These are phyloP conservation scores for Taxillus chinensis DNA, from an alignment of 164 flowering plant genomes.

Conservation along the genomic window DNA sequence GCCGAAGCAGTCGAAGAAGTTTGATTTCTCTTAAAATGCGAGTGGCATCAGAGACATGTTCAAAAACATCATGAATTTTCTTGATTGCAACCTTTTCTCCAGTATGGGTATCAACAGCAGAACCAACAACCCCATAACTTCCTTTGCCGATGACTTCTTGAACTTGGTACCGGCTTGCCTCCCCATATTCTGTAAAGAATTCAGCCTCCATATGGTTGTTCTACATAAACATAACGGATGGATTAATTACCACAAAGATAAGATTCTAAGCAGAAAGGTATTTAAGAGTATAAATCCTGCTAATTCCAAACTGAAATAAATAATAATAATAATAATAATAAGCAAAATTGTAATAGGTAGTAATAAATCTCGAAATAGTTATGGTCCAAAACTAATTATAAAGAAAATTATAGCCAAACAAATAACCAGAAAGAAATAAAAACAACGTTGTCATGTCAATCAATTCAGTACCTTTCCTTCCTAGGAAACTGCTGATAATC, in stretches of 20 bases:
- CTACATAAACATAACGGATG: conserved; percentile 17
- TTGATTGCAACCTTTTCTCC: conserved; percentile 78
- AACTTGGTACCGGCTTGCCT: conserved; percentile 54
- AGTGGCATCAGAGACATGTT: conserved; percentile 83
- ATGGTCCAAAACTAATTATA: no score
- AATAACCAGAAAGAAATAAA: no score
- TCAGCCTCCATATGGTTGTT: conserved; percentile 32
- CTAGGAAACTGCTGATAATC: no score
- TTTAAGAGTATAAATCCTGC: not conserved
- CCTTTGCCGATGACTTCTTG: conserved; percentile 77
- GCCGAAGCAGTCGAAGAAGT: conserved; percentile 72
- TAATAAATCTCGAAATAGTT: no score
- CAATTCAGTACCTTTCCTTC: no score
- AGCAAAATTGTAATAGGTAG: no score
- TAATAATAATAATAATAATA: not conserved
- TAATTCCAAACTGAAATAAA: not conserved
- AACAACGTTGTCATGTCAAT: no score
- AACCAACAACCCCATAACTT: conserved; percentile 74
- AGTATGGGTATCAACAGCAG: conserved; percentile 63
- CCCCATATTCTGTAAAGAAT: conserved; percentile 81
- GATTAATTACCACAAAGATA: not conserved
- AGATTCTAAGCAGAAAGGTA: not conserved
- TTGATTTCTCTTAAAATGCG: conserved; percentile 75
- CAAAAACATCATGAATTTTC: conserved; percentile 78
- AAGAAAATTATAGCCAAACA: no score